Evolutionary conservation across 202 grass and related monocot genomes (phyloP), one percentile per base, ranked within the genome.

Genomic region (Eragrostis tef): DNA sequence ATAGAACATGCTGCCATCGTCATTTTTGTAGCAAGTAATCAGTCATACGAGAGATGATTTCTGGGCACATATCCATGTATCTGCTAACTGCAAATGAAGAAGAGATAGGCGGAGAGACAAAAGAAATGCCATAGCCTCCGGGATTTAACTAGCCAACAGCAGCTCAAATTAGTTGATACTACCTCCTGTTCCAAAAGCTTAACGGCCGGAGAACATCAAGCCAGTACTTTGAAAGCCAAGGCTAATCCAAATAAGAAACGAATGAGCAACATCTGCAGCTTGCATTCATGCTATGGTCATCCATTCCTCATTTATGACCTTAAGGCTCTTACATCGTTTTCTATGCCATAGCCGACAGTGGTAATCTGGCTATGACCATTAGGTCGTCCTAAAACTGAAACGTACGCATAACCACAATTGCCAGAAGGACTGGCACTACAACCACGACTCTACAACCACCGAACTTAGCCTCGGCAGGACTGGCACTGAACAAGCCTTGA

Each of bases 181-280:
- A 0, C 49, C 17, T n/a, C 7, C 49, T 10, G 49, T 51, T 15
- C 16, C 15, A 51, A 22, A 22, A 57, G 53, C 53, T 57, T 57
- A 11, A 21, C n/a, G 53, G 20, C 19, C 19, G 0, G 17, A 54
- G 16, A 54, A n/a, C 51, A 31, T 31, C n/a, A 31, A 31, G 29
- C 3, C 1, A 24, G 57, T 60, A 60, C 1, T 26, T 26, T 60
- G 22, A 13, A 60, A 58, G n/a, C 22, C 20, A 22, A 58, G n/a
- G 54, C 54, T 58, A 22, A 11, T 58, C 9, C 54, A 58, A 22
- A 59, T 56, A 80, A 58, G 63, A 69, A n/a, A 39, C 26, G 36
- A 17, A 41, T 39, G 25, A 52, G 17, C 39, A 52, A 7, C 47
- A 53, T 24, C 14, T 69, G 21, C 50, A 45, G 9, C 11, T 36